These are phyloP conservation scores for Monosporascus sp. DNA, from an alignment of 2,329 filamentous ascomycete species.

Conservation along the genomic window DNA sequence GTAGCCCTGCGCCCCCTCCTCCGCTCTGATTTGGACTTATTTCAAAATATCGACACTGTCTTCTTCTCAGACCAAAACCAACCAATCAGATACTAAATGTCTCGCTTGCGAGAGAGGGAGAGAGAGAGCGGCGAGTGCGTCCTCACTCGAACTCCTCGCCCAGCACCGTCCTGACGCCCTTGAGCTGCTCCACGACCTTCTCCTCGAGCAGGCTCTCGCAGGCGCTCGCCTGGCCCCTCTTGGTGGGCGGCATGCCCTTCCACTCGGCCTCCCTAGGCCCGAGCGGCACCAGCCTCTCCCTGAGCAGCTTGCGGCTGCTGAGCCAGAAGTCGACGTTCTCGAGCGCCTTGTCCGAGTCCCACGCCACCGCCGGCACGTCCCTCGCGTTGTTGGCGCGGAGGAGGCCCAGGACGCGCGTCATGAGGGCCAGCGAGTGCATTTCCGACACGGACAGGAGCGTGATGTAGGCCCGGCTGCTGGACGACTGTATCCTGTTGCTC, in stretches of 20 bases:
- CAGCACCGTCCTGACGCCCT: slow-evolving; percentile 52
- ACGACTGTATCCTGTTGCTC: slow-evolving; percentile 48
- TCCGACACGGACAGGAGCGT: slow-evolving; percentile 71
- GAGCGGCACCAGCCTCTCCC: slow-evolving; percentile 67
- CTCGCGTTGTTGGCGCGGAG: slow-evolving; percentile 62
- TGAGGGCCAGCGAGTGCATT: slow-evolving; percentile 70
- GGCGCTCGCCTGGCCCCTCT: slow-evolving; percentile 31
- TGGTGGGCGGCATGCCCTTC: slow-evolving; percentile 34
- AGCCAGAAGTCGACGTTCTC: slow-evolving; percentile 85
- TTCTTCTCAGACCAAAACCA: too few relatives aligned
- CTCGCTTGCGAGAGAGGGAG: too few relatives aligned
- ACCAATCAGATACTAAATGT: too few relatives aligned
- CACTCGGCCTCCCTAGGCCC: slow-evolving; percentile 67
- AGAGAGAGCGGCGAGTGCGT: too few relatives aligned
- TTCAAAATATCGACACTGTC: too few relatives aligned
- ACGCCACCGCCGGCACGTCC: slow-evolving; percentile 67
- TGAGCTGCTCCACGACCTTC: slow-evolving; percentile 66
- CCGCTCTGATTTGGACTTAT: too few relatives aligned
- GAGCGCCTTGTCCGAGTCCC: slow-evolving; percentile 66
- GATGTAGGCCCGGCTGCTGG: slow-evolving; percentile 48
- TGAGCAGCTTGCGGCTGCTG: slow-evolving; percentile 60
- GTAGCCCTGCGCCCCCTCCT: too few relatives aligned
- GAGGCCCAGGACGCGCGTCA: slow-evolving; percentile 66
- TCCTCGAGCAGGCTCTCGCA: slow-evolving; percentile 67
- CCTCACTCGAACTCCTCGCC: slow-evolving; percentile 43